phyloP scores from a whole-genome alignment of 805 yeast genomes.

The Kodamaea lidongshanica region DNA sequence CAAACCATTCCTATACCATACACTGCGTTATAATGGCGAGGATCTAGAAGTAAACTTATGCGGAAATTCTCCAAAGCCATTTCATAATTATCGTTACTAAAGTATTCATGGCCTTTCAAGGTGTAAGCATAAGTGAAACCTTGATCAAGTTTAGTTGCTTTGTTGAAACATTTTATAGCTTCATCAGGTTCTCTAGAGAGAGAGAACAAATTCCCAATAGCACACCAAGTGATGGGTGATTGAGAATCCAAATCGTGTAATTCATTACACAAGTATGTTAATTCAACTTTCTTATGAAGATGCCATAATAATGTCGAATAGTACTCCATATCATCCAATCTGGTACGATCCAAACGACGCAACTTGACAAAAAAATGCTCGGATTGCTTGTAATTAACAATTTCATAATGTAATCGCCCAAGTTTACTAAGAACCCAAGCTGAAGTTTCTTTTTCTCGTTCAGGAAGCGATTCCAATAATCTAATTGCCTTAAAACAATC shows the following conservation, averaged over 20 bases:
- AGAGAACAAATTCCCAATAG: slow-evolving; percentile 83
- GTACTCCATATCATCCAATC: slow-evolving; percentile 84
- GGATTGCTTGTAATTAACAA: slow-evolving; percentile 76
- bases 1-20: slow-evolving; percentile 95
- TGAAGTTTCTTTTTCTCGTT: slow-evolving; percentile 48
- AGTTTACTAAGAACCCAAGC: slow-evolving; percentile 82
- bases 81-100: slow-evolving; percentile 84
- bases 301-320: slow-evolving; percentile 93
- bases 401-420: slow-evolving; percentile 81
- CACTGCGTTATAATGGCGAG: slow-evolving; percentile 86
- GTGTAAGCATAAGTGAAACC: slow-evolving; percentile 84
- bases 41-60: slow-evolving; percentile 66
- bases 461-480: slow-evolving; percentile 58
- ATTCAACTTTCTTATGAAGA: slow-evolving; percentile 67
- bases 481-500: slow-evolving; percentile 80
- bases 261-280: slow-evolving; percentile 80
- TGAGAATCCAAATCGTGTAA: slow-evolving; percentile 56
- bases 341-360: slow-evolving; percentile 65
- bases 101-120: slow-evolving; percentile 86
- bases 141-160: slow-evolving; percentile 64
- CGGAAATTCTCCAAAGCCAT: slow-evolving; percentile 81
- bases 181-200: slow-evolving; percentile 79
- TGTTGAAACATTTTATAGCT: slow-evolving; percentile 79
- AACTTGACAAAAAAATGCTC: slow-evolving; percentile 57
- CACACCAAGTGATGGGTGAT: slow-evolving; percentile 88